Evolutionary conservation across 345 rosid genomes (phyloP).

Genomic region (Pugionium cornutum): DNA sequence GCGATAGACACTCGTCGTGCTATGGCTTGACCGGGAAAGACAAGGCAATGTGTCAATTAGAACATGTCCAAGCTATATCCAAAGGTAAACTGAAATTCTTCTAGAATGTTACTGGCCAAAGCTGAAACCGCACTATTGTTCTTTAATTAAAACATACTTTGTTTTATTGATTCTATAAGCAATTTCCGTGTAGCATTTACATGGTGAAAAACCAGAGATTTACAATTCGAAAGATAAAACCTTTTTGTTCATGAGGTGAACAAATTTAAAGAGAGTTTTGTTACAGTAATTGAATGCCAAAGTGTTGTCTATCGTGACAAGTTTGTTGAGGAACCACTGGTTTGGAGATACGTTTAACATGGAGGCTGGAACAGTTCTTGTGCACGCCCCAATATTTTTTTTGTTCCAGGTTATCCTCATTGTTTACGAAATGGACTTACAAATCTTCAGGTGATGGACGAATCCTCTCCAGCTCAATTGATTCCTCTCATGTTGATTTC

Average conservation of each 20-base stretch:
- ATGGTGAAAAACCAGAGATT: conserved; percentile 9
- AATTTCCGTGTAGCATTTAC: conserved; percentile 16
- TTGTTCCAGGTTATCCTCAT: neutral
- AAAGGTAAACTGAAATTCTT: conserved; percentile 62
- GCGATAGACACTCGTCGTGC: conserved; percentile 58
- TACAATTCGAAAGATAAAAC: neutral
- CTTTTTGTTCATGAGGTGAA: neutral
- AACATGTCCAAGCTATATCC: conserved; percentile 49
- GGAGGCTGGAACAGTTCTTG: no score
- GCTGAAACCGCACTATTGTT: conserved; percentile 26
- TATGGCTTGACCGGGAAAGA: conserved; percentile 61
- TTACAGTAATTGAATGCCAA: no score
- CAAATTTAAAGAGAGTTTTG: no score
- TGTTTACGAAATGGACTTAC: neutral
- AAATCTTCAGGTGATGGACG: conserved; percentile 1
- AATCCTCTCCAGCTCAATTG: conserved; percentile 35
- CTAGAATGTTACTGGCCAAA: conserved; percentile 20
- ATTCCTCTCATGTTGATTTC: conserved; percentile 22
- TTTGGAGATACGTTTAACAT: no score
- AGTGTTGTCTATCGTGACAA: no score
- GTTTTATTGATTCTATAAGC: neutral
- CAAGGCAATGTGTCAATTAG: conserved; percentile 60
- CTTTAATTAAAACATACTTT: conserved; percentile 2
- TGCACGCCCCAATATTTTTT: no score
- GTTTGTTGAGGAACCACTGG: no score